Evolutionary conservation across 1,139 yeast species (phyloP).

Genomic region (Casaregolazyma suthepensis): DNA sequence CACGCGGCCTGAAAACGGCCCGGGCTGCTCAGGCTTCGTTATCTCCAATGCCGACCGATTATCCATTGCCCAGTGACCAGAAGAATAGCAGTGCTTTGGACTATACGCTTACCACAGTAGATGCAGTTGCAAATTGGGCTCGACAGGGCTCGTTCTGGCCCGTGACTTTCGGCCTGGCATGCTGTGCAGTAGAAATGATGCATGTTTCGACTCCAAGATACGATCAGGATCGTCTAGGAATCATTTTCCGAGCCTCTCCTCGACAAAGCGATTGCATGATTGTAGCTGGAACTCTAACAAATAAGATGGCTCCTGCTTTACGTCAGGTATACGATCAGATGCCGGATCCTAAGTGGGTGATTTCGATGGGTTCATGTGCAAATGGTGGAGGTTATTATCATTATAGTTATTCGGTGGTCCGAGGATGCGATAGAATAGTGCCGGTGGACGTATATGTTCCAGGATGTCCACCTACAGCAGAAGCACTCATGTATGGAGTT

Average conservation of each 20-base stretch:
- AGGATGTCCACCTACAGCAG: constrained; percentile 90
- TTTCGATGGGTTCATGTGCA: constrained; percentile 93
- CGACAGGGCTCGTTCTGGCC: constrained; percentile 94
- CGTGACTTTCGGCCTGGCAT: constrained; percentile 84
- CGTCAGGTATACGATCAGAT: constrained; percentile 92
- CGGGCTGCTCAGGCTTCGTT: not conserved
- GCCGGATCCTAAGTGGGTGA: constrained; percentile 88
- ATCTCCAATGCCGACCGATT: constrained; percentile 40
- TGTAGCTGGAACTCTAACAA: constrained; percentile 88
- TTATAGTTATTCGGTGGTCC: constrained; percentile 80
- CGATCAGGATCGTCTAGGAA: constrained; percentile 90
- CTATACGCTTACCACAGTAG: constrained; percentile 79
- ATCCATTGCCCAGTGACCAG: constrained; percentile 48
- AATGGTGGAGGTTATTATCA: constrained; percentile 94
- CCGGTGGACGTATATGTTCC: constrained; percentile 92
- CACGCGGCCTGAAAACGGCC: not conserved
- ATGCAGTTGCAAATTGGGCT: constrained; percentile 85
- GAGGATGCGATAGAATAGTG: constrained; percentile 84
- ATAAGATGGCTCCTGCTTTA: constrained; percentile 90
- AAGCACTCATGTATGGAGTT: constrained; percentile 86
- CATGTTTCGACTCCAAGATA: constrained; percentile 88
- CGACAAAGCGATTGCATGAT: constrained; percentile 92
- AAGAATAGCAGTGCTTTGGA: constrained; percentile 58
- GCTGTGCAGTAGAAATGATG: constrained; percentile 96
- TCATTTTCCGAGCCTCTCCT: constrained; percentile 91